Percentiles rank a stretch among this genome's conserved stretches.
These are phyloP conservation scores for Madurella fahalii DNA, from an alignment of 2,329 filamentous ascomycete genomes.

Conservation along the genomic window DNA sequence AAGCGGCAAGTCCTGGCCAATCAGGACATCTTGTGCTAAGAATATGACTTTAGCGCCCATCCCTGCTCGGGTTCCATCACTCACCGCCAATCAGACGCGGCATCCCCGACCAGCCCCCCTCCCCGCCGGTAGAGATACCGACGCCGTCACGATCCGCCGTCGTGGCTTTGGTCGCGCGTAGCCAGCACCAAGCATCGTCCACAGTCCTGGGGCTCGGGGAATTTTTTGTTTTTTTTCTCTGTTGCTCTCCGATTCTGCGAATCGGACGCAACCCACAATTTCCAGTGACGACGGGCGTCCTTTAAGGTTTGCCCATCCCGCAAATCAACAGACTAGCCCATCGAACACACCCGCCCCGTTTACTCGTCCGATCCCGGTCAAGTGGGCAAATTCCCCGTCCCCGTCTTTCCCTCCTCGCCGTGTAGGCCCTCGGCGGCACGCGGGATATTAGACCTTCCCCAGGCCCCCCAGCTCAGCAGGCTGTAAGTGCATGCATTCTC, in stretches of 20 bases:
- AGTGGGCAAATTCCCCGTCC: neutral
- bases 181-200: constrained; percentile 8
- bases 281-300: neutral
- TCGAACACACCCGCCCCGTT: constrained; percentile 1
- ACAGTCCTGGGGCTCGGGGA: constrained; percentile 9
- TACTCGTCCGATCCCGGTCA: neutral
- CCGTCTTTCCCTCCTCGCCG: neutral
- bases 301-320: neutral
- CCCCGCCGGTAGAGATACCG: constrained; percentile 22
- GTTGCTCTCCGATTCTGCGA: constrained; percentile 7
- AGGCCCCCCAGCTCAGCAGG: constrained; percentile 13
- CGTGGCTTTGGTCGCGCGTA: constrained; percentile 12
- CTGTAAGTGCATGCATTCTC: constrained; percentile 16
- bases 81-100: constrained; percentile 23
- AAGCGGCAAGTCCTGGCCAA: constrained; percentile 26
- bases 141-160: constrained; percentile 22
- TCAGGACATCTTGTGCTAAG: constrained; percentile 27
- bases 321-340: constrained; percentile 1
- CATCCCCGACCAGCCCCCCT: neutral
- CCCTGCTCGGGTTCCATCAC: constrained; percentile 20
- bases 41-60: constrained; percentile 30
- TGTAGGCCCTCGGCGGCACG: constrained; percentile 7
- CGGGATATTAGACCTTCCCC: constrained; percentile 8
- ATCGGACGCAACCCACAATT: constrained; percentile 5
- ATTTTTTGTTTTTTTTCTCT: too few relatives aligned